phyloP scores from a whole-genome alignment of 2,329 filamentous ascomycete genomes.

The Claviceps africana region DNA sequence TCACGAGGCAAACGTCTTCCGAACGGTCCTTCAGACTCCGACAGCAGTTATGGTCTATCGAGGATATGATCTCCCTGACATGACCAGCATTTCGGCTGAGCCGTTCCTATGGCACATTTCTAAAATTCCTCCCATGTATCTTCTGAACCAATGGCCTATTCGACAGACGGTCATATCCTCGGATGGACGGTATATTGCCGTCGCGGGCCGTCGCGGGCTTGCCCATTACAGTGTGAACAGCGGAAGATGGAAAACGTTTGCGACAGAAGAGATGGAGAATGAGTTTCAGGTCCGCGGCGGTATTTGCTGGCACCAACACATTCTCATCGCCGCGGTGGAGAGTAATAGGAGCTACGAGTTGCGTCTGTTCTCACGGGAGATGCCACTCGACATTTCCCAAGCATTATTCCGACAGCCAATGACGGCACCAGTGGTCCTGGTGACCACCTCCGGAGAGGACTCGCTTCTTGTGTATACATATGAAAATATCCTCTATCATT shows the following conservation, averaged over 20 bases:
- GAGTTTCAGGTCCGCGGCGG: constrained; percentile 87
- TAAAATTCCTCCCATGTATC: constrained; percentile 70
- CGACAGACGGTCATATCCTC: constrained; percentile 74
- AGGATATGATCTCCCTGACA: constrained; percentile 79
- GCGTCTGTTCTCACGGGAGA: constrained; percentile 84
- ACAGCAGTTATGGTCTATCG: constrained; percentile 83
- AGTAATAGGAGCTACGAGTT: constrained; percentile 68
- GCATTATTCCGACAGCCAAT: constrained; percentile 66
- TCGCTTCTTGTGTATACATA: constrained; percentile 94
- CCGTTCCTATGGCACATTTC: constrained; percentile 91
- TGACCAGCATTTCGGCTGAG: constrained; percentile 84
- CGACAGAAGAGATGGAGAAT: constrained; percentile 66
- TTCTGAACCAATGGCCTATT: constrained; percentile 89
- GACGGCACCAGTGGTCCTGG: constrained; percentile 74
- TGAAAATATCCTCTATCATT: constrained; percentile 91
- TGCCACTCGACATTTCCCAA: constrained; percentile 57
- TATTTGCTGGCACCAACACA: constrained; percentile 98
- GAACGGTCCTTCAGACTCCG: constrained; percentile 78
- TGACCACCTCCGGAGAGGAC: constrained; percentile 81
- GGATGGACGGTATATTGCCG: constrained; percentile 85
- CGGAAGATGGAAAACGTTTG: constrained; percentile 89
- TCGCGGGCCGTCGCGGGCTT: constrained; percentile 84
- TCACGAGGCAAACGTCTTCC: constrained; percentile 76
- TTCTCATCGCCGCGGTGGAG: constrained; percentile 88
- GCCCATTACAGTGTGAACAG: constrained; percentile 94